Base-by-base conservation (phyloP, 208 protist genomes). In the Leishmania major region DNA sequence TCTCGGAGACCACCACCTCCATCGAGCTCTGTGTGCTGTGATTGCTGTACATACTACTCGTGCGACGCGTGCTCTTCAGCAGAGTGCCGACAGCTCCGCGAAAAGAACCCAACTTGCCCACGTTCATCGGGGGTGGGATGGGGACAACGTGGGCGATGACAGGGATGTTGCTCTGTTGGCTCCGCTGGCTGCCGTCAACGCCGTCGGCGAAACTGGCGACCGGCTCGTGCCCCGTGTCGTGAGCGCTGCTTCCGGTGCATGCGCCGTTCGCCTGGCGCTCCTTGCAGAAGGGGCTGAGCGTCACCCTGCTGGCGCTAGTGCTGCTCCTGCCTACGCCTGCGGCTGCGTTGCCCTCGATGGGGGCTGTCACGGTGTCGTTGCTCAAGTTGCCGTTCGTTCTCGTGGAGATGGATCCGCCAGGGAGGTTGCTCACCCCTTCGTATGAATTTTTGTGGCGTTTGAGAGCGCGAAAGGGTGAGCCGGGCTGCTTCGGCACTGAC, bases 401-500 rank as follows among this genome's bases (percentile, higher is more conserved):
- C 28, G 2, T n/a, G 7, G 74, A 57, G 15, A 40, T 45, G 60
- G 51, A 15, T 35, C 11, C 45, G 37, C 62, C 31, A 25, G 74
- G 45, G 2, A 51, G 8, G 37, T 28, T 59, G 31, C 28, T 35
- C 3, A 17, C n/a, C 49, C 10, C 31, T 31, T 83, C 62, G 22
- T 0, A 11, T 10, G 51, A 6, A 51, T 67, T 40, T 60, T 77
- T 79, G 49, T 67, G 67, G 3, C 59, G 57, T 47, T 76, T 80
- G 35, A 79, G 75, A 31, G 75, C 7, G 22, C 75, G 75, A 31
- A 79, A 77, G 31, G 75, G 70, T 25, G 66, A 71, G 28, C 67
- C 69, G 45, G 64, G 55, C n/a, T 55, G 64, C 69, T 62, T 74
- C 17, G 74, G 55, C 64, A 80, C 69, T 17, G 75, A 75, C 69